Evolutionary conservation across 2,329 filamentous ascomycete genomes (phyloP).

Genomic region (Cladophialophora psammophila): DNA sequence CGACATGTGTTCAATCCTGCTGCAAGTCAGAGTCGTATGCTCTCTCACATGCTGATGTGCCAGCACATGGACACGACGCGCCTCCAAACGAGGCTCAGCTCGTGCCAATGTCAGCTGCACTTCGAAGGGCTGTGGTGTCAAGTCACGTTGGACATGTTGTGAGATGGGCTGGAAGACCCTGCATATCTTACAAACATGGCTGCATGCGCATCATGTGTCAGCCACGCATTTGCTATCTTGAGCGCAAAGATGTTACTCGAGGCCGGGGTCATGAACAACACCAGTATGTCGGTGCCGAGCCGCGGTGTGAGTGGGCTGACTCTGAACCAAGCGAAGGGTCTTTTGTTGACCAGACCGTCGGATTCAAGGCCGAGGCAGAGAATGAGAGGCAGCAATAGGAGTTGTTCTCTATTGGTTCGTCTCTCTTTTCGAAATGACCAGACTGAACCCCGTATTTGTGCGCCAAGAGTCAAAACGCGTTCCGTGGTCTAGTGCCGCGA

Average conservation of each 20-base stretch:
- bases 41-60: slow-evolving; percentile 1
- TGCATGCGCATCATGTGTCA: slow-evolving; percentile 10
- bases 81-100: slow-evolving; percentile 13
- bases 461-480: not conserved
- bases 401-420: not conserved
- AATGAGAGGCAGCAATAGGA: not conserved
- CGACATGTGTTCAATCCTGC: slow-evolving; percentile 3
- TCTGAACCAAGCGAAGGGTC: not conserved
- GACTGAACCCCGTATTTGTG: not conserved
- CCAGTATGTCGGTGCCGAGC: not conserved
- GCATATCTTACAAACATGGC: slow-evolving; percentile 18
- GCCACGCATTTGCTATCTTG: slow-evolving; percentile 5
- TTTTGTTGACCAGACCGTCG: not conserved
- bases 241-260: not conserved
- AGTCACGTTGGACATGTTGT: slow-evolving; percentile 14
- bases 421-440: not conserved
- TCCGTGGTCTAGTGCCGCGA: not conserved
- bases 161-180: slow-evolving; percentile 12
- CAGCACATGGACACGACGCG: slow-evolving; percentile 5
- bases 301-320: not conserved
- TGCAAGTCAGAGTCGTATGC: slow-evolving; percentile 9
- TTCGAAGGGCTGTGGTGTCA: slow-evolving; percentile 7
- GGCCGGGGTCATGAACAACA: not conserved
- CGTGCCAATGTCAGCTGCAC: slow-evolving; percentile 15
- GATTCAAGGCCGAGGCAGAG: not conserved